Percentiles rank a stretch among this genome's conserved stretches.
phyloP scores from a whole-genome alignment of 306 rosid species.

The Sicyos edulis region DNA sequence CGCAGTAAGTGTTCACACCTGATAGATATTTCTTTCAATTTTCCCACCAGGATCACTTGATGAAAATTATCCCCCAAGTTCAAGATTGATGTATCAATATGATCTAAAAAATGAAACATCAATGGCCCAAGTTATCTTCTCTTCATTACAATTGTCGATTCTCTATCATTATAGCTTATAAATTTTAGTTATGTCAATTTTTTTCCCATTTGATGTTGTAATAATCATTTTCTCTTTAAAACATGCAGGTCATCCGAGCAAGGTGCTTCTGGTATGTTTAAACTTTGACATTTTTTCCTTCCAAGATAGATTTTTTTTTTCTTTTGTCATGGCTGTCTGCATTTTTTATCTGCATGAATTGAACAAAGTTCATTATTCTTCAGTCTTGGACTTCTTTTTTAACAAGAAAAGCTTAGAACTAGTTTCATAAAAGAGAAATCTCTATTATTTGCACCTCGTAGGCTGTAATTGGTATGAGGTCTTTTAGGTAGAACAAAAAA shows the following conservation, averaged over 20 bases:
- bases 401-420: background rate
- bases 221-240: conserved; percentile 16
- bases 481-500: too few species aligned
- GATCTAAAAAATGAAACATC: background rate
- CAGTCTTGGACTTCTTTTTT: too few species aligned
- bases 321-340: background rate
- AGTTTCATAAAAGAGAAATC: background rate
- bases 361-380: background rate
- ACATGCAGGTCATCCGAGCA: conserved; percentile 63
- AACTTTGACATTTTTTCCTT: background rate
- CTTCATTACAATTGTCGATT: background rate
- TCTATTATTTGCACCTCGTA: too few species aligned
- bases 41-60: background rate
- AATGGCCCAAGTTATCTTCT: background rate
- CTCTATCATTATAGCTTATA: background rate
- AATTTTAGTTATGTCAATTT: background rate
- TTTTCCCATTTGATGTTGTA: background rate
- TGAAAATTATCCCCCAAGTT: background rate
- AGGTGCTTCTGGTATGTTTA: conserved; percentile 65
- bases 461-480: too few species aligned
- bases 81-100: background rate
- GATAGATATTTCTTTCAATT: background rate
- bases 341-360: background rate
- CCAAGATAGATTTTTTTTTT: too few species aligned
- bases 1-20: conserved; percentile 47